Percentiles rank a stretch among this genome's conserved stretches.
Conservation (phyloP, 805 yeast genomes). For the Kluyveromyces siamensis region DNA sequence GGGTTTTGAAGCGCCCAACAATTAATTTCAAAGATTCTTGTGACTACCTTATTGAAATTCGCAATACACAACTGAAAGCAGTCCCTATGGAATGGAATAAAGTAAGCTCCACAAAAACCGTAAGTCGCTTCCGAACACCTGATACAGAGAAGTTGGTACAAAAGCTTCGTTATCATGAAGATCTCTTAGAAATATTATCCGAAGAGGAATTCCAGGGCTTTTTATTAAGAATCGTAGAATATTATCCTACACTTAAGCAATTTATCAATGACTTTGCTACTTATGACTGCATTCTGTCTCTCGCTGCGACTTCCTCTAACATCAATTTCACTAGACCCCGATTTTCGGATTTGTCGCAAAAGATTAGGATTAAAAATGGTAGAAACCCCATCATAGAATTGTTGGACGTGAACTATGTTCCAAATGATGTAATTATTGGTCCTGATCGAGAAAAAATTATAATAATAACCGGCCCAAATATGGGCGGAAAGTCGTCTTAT, state of each 20-base stretch:
- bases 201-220: slow-evolving; percentile 27
- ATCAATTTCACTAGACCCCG: slow-evolving; percentile 42
- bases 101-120: slow-evolving; percentile 56
- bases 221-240: slow-evolving; percentile 29
- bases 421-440: slow-evolving; percentile 53
- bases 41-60: slow-evolving; percentile 68
- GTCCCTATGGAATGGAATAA: slow-evolving; percentile 75
- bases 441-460: slow-evolving; percentile 41
- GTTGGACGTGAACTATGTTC: slow-evolving; percentile 42
- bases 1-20: slow-evolving; percentile 44
- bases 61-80: slow-evolving; percentile 44
- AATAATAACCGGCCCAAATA: slow-evolving; percentile 77
- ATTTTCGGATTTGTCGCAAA: slow-evolving; percentile 36
- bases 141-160: slow-evolving; percentile 41
- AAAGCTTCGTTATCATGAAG: slow-evolving; percentile 51
- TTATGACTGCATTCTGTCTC: slow-evolving; percentile 60
- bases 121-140: slow-evolving; percentile 69
- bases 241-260: slow-evolving; percentile 31
- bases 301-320: slow-evolving; percentile 50
- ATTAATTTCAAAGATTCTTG: slow-evolving; percentile 53
- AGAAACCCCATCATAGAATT: slow-evolving; percentile 62
- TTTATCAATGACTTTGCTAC: slow-evolving; percentile 41
- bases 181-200: slow-evolving; percentile 28
- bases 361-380: slow-evolving; percentile 44
- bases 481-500: slow-evolving; percentile 81